Evolutionary conservation across 1,139 yeast species (phyloP).

Genomic region (Taphrina pruni): DNA sequence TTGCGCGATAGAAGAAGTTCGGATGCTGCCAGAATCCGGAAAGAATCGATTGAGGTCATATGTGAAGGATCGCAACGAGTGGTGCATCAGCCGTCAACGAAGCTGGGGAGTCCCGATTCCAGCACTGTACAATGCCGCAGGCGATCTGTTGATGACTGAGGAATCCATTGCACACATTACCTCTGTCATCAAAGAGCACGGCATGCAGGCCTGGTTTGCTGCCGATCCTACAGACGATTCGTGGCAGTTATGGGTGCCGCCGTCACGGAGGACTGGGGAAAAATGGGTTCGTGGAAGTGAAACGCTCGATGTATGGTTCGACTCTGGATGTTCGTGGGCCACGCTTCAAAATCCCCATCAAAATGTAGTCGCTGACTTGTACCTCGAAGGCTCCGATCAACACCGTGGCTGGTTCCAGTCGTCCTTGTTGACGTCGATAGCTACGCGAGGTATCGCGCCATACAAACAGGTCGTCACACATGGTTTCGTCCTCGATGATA

Average conservation of each 20-base stretch:
- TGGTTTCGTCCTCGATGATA: slow-evolving; percentile 87
- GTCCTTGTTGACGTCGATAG: slow-evolving; percentile 79
- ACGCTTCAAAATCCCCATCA: slow-evolving; percentile 55
- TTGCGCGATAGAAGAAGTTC: slow-evolving; percentile 64
- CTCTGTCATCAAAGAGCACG: slow-evolving; percentile 58
- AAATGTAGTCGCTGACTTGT: slow-evolving; percentile 67
- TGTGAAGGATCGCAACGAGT: slow-evolving; percentile 78
- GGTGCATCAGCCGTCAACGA: slow-evolving; percentile 98
- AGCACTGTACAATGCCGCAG: slow-evolving; percentile 67
- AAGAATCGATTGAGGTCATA: slow-evolving; percentile 72
- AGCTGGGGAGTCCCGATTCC: slow-evolving; percentile 99
- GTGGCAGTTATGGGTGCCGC: slow-evolving; percentile 76
- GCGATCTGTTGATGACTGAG: slow-evolving; percentile 63
- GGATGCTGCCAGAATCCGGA: slow-evolving; percentile 77
- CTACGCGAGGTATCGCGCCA: slow-evolving; percentile 61
- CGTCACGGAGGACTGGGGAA: slow-evolving; percentile 54
- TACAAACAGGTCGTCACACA: slow-evolving; percentile 81
- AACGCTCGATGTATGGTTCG: slow-evolving; percentile 99
- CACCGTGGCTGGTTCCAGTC: slow-evolving; percentile 99
- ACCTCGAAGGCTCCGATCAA: slow-evolving; percentile 94
- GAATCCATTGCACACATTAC: slow-evolving; percentile 64
- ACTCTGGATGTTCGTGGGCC: slow-evolving; percentile 94
- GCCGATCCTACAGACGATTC: slow-evolving; percentile 56
- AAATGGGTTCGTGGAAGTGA: slow-evolving; percentile 72
- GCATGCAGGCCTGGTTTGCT: slow-evolving; percentile 81